Evolutionary conservation across 441 rosid species (phyloP), one percentile per base, ranked within the genome.

Genomic region (Mallotus repandus): DNA sequence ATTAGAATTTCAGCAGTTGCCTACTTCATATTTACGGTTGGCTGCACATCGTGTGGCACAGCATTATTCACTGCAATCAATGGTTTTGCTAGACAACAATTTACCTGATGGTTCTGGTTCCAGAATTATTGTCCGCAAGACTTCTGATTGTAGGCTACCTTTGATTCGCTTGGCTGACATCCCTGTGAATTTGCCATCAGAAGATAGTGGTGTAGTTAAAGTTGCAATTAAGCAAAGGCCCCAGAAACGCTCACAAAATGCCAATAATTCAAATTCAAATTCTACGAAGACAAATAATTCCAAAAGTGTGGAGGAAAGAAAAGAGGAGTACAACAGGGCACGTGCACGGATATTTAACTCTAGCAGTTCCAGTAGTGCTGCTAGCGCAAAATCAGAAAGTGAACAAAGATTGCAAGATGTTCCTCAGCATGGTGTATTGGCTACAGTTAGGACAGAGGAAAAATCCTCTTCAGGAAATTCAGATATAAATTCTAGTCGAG

Each of bases 1-100:
- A 77, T 54, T 89, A 54, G 97, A 91, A 80, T 91, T 91, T 81
- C 91, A 84, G 82, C 94, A 89, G 83, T 80, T 91, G 68, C 94
- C 97, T 53, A 91, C 97, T 29, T 91, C 97, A 54, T 91, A 91
- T 81, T 71, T 91, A 50, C 81, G 97, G 72, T 77, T 91, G 84
- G 97, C 97, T 78, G 97, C 94, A 16, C 97, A 91, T 71, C 97
- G 97, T 29, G 88, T 91, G 46, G 97, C 97, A 0, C 97, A 91
- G 76, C 97, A 91, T 83, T 91, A 89, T 76, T 86, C 91, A 2
- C 69, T 91, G 79, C 97, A 88, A 74, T 91, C 97, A 43, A 91
- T 89, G 97, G 97, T 91, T 76, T 81, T 91, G 72, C 71, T 88
- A 52, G 97, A 91, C 77, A 91, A 80, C 72, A 82, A 58, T 80